A percentile compares a stretch with the other conserved stretches of the same genome.
Evolutionary conservation across 108 stramenopile species (phyloP).

Genomic region (Aureococcus anophagefferens): DNA sequence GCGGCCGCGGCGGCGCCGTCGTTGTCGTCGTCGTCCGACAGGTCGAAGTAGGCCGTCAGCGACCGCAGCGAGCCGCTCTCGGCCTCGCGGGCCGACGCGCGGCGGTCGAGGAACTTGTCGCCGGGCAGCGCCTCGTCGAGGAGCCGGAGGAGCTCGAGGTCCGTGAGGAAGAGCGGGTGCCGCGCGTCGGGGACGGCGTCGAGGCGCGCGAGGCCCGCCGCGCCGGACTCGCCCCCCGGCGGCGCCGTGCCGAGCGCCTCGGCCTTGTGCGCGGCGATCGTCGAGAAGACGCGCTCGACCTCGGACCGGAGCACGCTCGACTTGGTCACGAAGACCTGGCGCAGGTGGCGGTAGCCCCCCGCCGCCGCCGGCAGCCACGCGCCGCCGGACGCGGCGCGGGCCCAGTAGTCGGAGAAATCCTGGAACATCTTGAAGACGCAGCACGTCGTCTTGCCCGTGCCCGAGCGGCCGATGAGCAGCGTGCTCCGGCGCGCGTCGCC

Average conservation of each 20-base stretch:
- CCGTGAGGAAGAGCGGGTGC: slow-evolving; percentile 28
- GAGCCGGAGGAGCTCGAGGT: neutral
- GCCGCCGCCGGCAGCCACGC: too few species aligned
- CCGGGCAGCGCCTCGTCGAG: neutral
- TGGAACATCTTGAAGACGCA: slow-evolving; percentile 45
- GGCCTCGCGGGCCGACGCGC: too few species aligned
- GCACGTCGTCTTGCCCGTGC: slow-evolving; percentile 44
- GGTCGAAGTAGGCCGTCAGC: too few species aligned
- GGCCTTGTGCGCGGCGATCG: too few species aligned
- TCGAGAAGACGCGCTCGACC: slow-evolving; percentile 38
- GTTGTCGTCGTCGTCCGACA: too few species aligned
- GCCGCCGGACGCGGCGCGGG: neutral
- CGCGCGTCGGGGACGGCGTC: neutral
- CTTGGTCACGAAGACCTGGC: slow-evolving; percentile 42
- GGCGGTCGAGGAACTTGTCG: too few species aligned
- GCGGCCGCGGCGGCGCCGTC: too few species aligned
- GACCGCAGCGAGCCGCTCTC: too few species aligned
- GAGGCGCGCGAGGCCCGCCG: slow-evolving; percentile 22
- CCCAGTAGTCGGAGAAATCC: slow-evolving; percentile 11
- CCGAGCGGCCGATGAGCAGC: slow-evolving; percentile 36
- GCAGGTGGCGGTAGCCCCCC: slow-evolving; percentile 4
- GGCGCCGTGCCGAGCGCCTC: too few species aligned
- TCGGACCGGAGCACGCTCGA: slow-evolving; percentile 33
- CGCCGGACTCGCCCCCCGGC: too few species aligned
- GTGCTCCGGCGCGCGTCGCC: slow-evolving; percentile 24